Conservation (phyloP, 306 rosid genomes). For the Amphicarpaea edgeworthii region DNA sequence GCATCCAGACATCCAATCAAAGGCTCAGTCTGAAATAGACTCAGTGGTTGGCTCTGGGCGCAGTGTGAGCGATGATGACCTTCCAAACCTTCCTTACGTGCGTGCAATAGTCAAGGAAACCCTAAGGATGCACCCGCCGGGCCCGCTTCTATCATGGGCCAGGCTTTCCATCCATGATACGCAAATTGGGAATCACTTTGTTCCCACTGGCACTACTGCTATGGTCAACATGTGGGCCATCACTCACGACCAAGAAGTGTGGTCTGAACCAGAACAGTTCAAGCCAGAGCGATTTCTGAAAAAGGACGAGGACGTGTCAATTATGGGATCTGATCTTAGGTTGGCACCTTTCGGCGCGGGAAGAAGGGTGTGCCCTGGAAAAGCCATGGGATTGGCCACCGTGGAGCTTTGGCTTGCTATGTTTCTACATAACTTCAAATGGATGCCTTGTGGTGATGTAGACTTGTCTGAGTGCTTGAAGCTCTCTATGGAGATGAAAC, state of each 20-base stretch:
- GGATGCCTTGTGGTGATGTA: slow-evolving; percentile 55
- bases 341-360: slow-evolving; percentile 89
- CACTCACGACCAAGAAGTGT: slow-evolving; percentile 64
- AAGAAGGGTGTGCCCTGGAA: slow-evolving; percentile 83
- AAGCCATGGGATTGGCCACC: slow-evolving; percentile 77
- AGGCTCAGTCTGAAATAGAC: slow-evolving; percentile 68
- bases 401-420: slow-evolving; percentile 80
- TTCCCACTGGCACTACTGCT: slow-evolving; percentile 86
- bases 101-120: slow-evolving; percentile 79
- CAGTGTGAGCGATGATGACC: slow-evolving; percentile 58
- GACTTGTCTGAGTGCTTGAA: slow-evolving; percentile 71
- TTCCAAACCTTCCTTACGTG: slow-evolving; percentile 71
- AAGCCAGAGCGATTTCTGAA: slow-evolving; percentile 69
- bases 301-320: slow-evolving; percentile 37
- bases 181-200: slow-evolving; percentile 54
- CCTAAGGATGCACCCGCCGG: slow-evolving; percentile 87
- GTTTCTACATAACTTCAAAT: slow-evolving; percentile 64
- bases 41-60: slow-evolving; percentile 34
- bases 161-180: slow-evolving; percentile 75
- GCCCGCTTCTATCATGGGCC: slow-evolving; percentile 90
- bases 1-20: slow-evolving; percentile 71
- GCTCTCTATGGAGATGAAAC: slow-evolving; percentile 77
- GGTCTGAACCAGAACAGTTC: slow-evolving; percentile 62
- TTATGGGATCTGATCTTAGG: slow-evolving; percentile 80
- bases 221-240: slow-evolving; percentile 90